phyloP scores from a whole-genome alignment of 257 asterid genomes.

The Jacaranda mimosifolia region DNA sequence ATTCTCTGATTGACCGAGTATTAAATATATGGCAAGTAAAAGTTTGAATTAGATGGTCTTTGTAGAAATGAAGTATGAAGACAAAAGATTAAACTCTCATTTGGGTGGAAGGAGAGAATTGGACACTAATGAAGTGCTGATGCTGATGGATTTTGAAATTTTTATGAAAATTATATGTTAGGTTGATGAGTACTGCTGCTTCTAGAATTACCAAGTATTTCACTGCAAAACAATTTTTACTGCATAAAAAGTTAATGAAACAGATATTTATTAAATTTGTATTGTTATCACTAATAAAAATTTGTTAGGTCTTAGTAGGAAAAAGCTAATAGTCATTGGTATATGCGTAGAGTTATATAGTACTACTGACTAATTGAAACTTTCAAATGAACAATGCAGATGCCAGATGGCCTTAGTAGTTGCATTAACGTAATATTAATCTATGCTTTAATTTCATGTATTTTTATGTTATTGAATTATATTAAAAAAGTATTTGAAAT shows the following conservation, averaged over 20 bases:
- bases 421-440: too few species aligned
- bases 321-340: too few species aligned
- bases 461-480: conserved; percentile 5
- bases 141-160: background rate
- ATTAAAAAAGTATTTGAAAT: background rate
- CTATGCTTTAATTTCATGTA: background rate
- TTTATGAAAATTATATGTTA: background rate
- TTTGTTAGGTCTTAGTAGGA: too few species aligned
- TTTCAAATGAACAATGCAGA: too few species aligned
- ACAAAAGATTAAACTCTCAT: background rate
- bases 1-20: background rate
- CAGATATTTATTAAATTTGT: too few species aligned
- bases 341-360: too few species aligned
- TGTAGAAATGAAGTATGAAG: background rate
- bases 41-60: background rate
- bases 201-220: background rate
- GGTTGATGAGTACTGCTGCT: background rate
- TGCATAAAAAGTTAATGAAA: background rate
- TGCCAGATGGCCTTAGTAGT: too few species aligned
- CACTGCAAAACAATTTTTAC: background rate
- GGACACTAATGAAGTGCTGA: background rate
- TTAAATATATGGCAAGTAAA: background rate
- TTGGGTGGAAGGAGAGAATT: background rate
- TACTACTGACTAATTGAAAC: too few species aligned
- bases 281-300: too few species aligned